Base-by-base conservation (phyloP, 1,139 yeast species). In the Yamadazyma membranifaciens region DNA sequence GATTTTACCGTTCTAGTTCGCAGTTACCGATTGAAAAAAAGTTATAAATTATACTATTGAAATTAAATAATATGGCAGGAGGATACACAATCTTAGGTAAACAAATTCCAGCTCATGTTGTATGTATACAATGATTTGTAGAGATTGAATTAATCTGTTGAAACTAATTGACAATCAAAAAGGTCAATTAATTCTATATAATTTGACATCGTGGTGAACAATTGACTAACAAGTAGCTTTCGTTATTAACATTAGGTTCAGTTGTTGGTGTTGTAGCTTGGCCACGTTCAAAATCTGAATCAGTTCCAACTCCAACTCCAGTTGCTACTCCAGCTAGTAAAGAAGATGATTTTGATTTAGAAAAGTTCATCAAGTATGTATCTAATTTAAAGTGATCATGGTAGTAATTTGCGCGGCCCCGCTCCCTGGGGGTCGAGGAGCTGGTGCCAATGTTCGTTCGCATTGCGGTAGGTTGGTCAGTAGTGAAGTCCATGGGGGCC, bases 101-200 rank as follows among this genome's bases (percentile, higher is more conserved):
- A 60, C 75, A 75, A 54, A 83, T 82, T 46, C 84, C 79, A 45
- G 69, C 88, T 41, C 86, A 81, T 57, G 63, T 75, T 57, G 83
- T 79, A 73, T 38, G 83, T 75, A 39, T 26, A n/a, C 7, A 20
- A 7, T 20, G 24, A 6, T 20, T 20, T 7, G 7, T 7, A 20
- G 24, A 6, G 24, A 20, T 6, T 11, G 29, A 30, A 15, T 7
- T 27, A 11, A 11, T 10, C 12, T 22, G 9, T 11, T 12, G 11
- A 10, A 31, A 24, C 15, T 30, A 20, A 30, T 32, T 34, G 38
- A 34, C 13, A 15, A 11, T 12, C 4, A 15, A 16, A n/a, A 30
- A 30, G 15, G 33, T 20, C 24, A 20, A 20, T 20, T 20, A 30
- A 30, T 10, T 32, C 3, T 22, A 9, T 9, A 20, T 20, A 7